Conservation (phyloP, 140 eudicot genomes). For the Anethum foeniculum region DNA sequence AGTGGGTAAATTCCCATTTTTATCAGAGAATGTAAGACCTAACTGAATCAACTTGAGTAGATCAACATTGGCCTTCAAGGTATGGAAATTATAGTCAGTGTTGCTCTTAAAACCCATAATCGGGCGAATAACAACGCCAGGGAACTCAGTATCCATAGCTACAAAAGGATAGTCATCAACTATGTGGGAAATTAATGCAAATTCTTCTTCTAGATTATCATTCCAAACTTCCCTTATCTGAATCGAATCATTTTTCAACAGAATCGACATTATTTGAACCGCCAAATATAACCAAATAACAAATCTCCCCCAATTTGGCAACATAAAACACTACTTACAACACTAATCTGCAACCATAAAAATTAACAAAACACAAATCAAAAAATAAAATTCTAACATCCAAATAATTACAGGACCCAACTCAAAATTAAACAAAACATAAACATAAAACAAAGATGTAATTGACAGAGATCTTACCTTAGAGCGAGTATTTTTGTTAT, state of each 20-base stretch:
- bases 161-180: constrained; percentile 11
- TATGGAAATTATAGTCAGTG: background rate
- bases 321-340: background rate
- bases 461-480: background rate
- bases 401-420: background rate
- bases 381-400: background rate
- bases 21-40: constrained; percentile 4
- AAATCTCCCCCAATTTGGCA: constrained; percentile 6
- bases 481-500: background rate
- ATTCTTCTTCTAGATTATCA: constrained; percentile 9
- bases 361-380: background rate
- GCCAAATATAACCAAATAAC: background rate
- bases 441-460: background rate
- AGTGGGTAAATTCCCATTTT: background rate
- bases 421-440: background rate
- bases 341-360: background rate
- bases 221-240: constrained; percentile 12
- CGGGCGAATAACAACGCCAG: constrained; percentile 5
- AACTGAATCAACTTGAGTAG: constrained; percentile 7
- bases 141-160: constrained; percentile 12
- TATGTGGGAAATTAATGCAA: constrained; percentile 4
- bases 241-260: background rate
- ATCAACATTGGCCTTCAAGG: constrained; percentile 12
- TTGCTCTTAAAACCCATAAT: background rate
- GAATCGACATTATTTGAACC: background rate